Percentiles rank a stretch among this genome's conserved stretches.
phyloP scores from a whole-genome alignment of 768 basidiomycete genomes.

The Psilocybe azurescens region DNA sequence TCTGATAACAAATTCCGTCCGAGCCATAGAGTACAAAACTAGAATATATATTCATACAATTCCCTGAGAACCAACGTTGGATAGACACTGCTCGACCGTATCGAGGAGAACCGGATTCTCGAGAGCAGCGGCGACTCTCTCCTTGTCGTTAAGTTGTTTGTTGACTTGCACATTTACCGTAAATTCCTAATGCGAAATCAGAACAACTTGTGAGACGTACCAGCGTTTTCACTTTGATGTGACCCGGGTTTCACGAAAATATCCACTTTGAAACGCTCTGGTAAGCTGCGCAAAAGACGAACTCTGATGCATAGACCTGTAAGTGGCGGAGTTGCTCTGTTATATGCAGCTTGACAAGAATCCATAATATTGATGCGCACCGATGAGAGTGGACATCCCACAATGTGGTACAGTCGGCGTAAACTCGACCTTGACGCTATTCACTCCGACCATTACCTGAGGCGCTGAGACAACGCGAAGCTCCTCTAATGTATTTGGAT shows the following conservation, averaged over 20 bases:
- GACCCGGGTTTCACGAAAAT: conserved; percentile 93
- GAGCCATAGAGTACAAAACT: conserved; percentile 4
- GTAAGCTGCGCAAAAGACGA: conserved; percentile 85
- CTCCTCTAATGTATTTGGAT: conserved; percentile 92
- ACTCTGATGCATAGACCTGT: conserved; percentile 96
- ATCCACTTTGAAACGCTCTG: conserved; percentile 93
- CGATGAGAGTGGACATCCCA: conserved; percentile 96
- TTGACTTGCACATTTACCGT: conserved; percentile 68
- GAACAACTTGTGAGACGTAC: conserved; percentile 45
- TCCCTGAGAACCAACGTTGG: conserved; percentile 34
- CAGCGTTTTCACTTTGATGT: conserved; percentile 92
- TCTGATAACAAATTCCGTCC: not conserved
- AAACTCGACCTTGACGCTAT: conserved; percentile 86
- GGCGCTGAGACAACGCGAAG: conserved; percentile 92
- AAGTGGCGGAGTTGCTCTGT: not conserved
- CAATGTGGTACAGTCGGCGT: conserved; percentile 98
- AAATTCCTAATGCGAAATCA: conserved; percentile 1
- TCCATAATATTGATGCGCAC: conserved; percentile 43
- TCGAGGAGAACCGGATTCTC: conserved; percentile 89
- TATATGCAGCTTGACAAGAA: conserved; percentile 8
- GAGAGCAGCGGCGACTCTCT: conserved; percentile 94
- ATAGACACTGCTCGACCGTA: conserved; percentile 77
- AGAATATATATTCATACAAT: conserved; percentile 9
- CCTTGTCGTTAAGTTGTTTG: conserved; percentile 99
- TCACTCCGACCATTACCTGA: conserved; percentile 67